Base-by-base conservation (phyloP, 108 stramenopile species). In the Stephanodiscus minutulus region DNA sequence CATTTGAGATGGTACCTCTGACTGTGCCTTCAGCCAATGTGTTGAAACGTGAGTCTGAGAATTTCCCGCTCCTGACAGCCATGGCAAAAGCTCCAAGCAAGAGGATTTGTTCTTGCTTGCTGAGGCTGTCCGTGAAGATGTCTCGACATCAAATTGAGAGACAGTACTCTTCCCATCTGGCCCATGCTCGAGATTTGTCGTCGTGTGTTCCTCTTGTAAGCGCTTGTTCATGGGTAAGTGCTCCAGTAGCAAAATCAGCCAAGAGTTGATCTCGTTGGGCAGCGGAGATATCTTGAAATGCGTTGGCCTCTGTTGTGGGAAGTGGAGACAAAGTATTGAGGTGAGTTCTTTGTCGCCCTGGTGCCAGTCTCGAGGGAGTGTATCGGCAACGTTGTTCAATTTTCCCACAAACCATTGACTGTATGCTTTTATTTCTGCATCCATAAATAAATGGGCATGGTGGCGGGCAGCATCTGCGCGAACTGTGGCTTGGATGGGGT, bases 181-280 rank as follows among this genome's bases (percentile, higher is more conserved):
- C 10, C 65, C 77, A 79, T 0, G 77, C 71, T 27, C 64, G 29
- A 73, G 21, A 58, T 73, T 68, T 43, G 48, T 62, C 70, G 61
- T 72, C 39, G 21, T 67, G 63, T 70, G 77, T 72, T 59, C 25
- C 36, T 72, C 64, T 44, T 18, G 54, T 70, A 63, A 77, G 69
- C 59, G 70, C 70, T 70, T 24, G 53, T 35, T 77, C 63, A 48
- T 20, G 41, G 70, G 54, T 33, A 62, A 53, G 1, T 17, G 61
- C 62, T 49, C 65, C 76, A 77, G 76, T 61, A 54, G 20, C 2
- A 53, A 71, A 61, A 48, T 77, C 76, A 77, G 44, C 69, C 68
- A 77, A 5, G 62, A 64, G 66, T 18, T 17, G 22, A 67, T 77
- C 39, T 77, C 59, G 2, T 64, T 70, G 54, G 76, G 69, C 4